A percentile compares a stretch with the other conserved stretches of the same genome.
phyloP scores from a whole-genome alignment of 192 early-diverging fungal genomes.

The Funneliformis geosporum region DNA sequence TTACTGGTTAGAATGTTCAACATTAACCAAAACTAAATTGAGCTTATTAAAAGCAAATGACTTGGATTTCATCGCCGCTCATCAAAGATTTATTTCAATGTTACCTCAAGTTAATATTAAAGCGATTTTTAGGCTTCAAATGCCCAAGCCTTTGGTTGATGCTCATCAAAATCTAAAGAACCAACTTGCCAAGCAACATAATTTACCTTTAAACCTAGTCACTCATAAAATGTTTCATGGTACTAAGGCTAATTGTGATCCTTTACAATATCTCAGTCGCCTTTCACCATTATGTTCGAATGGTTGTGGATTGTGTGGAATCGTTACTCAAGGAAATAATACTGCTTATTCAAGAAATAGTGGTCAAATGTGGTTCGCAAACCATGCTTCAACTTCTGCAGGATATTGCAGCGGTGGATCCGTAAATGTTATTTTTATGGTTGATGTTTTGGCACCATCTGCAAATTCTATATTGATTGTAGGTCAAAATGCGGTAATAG shows the following conservation, averaged over 20 bases:
- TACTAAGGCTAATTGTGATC: not conserved
- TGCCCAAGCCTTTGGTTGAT: slow-evolving; percentile 1
- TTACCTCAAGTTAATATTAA: not conserved
- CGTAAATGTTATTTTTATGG: not conserved
- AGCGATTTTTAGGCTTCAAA: slow-evolving; percentile 10
- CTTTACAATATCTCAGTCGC: not conserved
- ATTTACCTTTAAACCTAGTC: not conserved
- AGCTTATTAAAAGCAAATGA: not conserved
- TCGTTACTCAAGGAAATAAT: not conserved
- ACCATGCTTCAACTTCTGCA: not conserved
- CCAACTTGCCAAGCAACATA: not conserved
- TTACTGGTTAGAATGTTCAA: not conserved
- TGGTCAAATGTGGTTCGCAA: slow-evolving; percentile 10
- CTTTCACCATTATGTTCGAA: not conserved
- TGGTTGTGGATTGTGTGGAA: slow-evolving; percentile 12
- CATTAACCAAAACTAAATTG: not conserved
- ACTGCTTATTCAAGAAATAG: not conserved
- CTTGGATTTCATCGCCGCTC: not conserved
- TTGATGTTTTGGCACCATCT: not conserved
- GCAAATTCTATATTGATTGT: not conserved
- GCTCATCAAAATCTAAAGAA: not conserved
- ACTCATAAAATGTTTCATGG: slow-evolving; percentile 27
- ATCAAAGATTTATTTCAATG: not conserved
- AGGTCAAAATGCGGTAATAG: not conserved
- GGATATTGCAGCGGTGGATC: not conserved